A percentile compares a stretch with the other conserved stretches of the same genome.
phyloP scores from a whole-genome alignment of 139 green algal genomes.

The Ostreobium quekettii region DNA sequence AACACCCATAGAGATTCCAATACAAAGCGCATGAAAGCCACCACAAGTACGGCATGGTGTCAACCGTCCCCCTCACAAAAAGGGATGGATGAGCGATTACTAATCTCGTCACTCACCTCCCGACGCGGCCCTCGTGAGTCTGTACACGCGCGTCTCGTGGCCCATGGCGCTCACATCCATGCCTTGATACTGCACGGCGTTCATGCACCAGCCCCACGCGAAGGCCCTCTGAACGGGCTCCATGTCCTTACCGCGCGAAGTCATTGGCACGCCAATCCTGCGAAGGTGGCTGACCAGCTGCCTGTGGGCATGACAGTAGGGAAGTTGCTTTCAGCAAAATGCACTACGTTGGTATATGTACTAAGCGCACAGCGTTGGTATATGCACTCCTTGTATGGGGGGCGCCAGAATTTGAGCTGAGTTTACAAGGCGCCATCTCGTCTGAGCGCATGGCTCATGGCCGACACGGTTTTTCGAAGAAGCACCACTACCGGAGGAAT shows the following conservation, averaged over 20 bases:
- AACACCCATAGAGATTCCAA: background rate
- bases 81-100: no score
- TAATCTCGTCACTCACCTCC: conserved; percentile 12
- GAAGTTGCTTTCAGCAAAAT: background rate
- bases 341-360: background rate
- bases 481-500: no score
- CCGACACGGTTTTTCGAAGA: no score
- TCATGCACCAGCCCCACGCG: conserved; percentile 52
- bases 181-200: conserved; percentile 46
- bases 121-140: conserved; percentile 24
- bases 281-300: conserved; percentile 38
- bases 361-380: background rate
- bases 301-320: background rate
- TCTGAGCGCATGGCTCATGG: background rate
- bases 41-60: no score
- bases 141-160: conserved; percentile 46
- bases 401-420: background rate
- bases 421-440: no score
- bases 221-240: conserved; percentile 29
- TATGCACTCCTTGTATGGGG: background rate
- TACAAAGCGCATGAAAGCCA: background rate
- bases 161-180: conserved; percentile 29
- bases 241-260: conserved; percentile 39
- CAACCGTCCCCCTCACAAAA: no score
- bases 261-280: conserved; percentile 38